Conservation (phyloP, 1,284 basidiomycete species). For the Termitomyces sp. region DNA sequence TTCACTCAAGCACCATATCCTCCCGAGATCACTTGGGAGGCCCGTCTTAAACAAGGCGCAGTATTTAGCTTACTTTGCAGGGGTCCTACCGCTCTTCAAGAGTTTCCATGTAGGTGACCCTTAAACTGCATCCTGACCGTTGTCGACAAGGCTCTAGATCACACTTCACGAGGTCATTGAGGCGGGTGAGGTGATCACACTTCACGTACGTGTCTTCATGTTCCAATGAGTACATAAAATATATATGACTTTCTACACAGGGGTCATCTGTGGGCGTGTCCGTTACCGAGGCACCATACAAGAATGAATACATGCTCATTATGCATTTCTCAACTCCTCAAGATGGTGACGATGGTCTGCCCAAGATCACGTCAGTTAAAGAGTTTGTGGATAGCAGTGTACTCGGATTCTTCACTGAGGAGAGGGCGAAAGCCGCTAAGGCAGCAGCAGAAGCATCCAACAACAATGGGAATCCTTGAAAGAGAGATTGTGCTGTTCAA, state of each 20-base stretch:
- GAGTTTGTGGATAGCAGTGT: constrained; percentile 32
- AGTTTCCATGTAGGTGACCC: constrained; percentile 23
- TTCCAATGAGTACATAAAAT: background rate
- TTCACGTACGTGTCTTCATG: constrained; percentile 26
- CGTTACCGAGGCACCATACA: constrained; percentile 25
- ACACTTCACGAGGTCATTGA: constrained; percentile 33
- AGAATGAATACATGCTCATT: constrained; percentile 31
- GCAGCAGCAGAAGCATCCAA: background rate
- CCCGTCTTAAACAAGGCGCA: constrained; percentile 33
- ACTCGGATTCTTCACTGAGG: constrained; percentile 28
- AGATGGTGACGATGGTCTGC: constrained; percentile 17
- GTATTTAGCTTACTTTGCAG: constrained; percentile 29
- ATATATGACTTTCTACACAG: constrained; percentile 12
- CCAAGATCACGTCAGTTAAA: constrained; percentile 32
- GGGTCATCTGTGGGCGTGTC: constrained; percentile 26
- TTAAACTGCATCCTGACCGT: background rate
- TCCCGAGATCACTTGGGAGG: constrained; percentile 30
- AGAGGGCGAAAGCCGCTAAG: constrained; percentile 22
- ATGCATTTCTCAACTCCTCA: constrained; percentile 25
- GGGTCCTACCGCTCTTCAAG: constrained; percentile 25
- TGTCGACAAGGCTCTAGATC: constrained; percentile 18
- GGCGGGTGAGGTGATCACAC: constrained; percentile 27
- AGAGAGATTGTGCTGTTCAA: background rate
- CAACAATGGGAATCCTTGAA: background rate
- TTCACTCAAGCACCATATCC: constrained; percentile 30